phyloP scores from a whole-genome alignment of 148 eudicot species.

The Polygonum aviculare region DNA sequence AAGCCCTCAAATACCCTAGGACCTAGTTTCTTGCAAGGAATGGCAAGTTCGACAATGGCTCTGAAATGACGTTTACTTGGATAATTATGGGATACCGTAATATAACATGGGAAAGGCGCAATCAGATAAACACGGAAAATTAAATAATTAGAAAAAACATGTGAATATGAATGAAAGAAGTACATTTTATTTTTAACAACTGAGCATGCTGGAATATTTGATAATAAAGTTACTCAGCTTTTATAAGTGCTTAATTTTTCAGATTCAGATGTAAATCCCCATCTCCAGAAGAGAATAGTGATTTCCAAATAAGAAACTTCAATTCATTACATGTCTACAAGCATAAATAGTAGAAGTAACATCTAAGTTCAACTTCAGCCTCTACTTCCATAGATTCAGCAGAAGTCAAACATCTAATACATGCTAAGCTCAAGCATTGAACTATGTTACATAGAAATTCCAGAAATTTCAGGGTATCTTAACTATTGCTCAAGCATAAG shows the following conservation, averaged over 20 bases:
- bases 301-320: not conserved
- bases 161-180: not conserved
- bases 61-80: slow-evolving; percentile 27
- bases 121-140: not conserved
- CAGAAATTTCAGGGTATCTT: no score
- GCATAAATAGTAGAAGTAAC: slow-evolving; percentile 1
- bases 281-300: not conserved
- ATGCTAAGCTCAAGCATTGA: no score
- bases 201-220: not conserved
- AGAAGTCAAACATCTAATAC: not conserved
- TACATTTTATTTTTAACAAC: not conserved
- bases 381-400: not conserved
- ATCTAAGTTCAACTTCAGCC: not conserved
- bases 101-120: not conserved
- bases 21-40: slow-evolving; percentile 81
- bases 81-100: slow-evolving; percentile 12
- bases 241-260: not conserved
- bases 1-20: slow-evolving; percentile 80
- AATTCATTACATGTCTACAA: not conserved
- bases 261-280: not conserved
- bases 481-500: not conserved
- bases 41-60: slow-evolving; percentile 80
- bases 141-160: not conserved
- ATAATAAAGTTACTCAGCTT: not conserved
- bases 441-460: no score